A percentile compares a stretch with the other conserved stretches of the same genome.
Evolutionary conservation across 1,284 basidiomycete species (phyloP).

Genomic region (Kwoniella shivajii): DNA sequence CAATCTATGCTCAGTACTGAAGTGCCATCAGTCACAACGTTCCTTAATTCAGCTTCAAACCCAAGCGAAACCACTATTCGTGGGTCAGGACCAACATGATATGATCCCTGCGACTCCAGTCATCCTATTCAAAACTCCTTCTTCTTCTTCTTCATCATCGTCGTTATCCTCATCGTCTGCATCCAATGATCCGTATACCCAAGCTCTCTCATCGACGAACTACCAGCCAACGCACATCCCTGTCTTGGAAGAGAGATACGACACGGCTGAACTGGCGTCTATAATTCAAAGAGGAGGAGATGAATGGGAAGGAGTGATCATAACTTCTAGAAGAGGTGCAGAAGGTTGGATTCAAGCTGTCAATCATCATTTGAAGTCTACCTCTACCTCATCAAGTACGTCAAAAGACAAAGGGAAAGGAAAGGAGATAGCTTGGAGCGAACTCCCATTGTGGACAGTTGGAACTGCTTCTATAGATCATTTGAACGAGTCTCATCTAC

Average conservation of each 20-base stretch:
- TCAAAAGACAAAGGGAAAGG: conserved; percentile 1
- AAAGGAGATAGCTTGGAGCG: conserved; percentile 6
- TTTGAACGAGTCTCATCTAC: conserved; percentile 4
- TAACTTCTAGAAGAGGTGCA: conserved; percentile 15
- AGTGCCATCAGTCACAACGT: too few relatives aligned
- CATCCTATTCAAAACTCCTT: conserved; percentile 24
- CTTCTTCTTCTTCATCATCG: conserved; percentile 1
- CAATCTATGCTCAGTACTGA: too few relatives aligned
- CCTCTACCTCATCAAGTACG: background rate
- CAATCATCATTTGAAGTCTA: background rate
- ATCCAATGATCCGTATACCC: conserved; percentile 2
- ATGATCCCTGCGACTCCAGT: conserved; percentile 2
- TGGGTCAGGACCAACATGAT: too few relatives aligned
- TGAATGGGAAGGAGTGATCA: conserved; percentile 17
- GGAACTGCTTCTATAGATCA: conserved; percentile 14
- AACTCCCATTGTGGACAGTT: conserved; percentile 17
- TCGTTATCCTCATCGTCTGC: background rate
- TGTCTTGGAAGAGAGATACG: conserved; percentile 16
- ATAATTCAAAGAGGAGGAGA: background rate
- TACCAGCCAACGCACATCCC: conserved; percentile 14
- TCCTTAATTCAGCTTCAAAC: too few relatives aligned
- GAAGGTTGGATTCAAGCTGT: conserved; percentile 21
- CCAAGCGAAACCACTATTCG: too few relatives aligned
- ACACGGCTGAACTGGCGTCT: background rate
- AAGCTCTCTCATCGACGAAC: background rate